Base-by-base conservation (phyloP, 768 basidiomycete genomes). In the Phlebiopsis gigantea region DNA sequence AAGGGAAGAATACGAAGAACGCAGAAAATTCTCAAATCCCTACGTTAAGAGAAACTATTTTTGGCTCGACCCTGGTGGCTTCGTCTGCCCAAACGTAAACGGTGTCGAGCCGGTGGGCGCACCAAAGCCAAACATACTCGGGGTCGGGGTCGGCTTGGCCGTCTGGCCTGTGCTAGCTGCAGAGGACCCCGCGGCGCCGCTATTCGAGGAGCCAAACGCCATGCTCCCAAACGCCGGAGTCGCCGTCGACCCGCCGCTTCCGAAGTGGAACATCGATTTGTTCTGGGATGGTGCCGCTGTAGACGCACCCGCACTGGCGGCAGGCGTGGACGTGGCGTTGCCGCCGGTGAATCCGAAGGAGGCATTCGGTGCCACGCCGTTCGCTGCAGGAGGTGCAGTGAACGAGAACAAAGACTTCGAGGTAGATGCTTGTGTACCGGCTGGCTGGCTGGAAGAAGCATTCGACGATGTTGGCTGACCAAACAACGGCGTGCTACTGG, bases 91-190 rank as follows among this genome's bases (percentile, higher is more conserved):
- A 26, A 61, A 61, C 10, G 53, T 5, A 34, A 58, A 61, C 6
- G 57, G 15, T 15, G 39, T 24, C 15, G 53, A 19, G 17, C 48
- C 48, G 15, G 31, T 24, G 5, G 50, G 45, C 12, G 56, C 19
- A 25, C 51, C 53, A n/a, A 48, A 29, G n/a, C 60, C 56, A 50
- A 62, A 59, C 30, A 47, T 29, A 56, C 21, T 56, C 39, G 57
- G 30, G 1, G 30, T 56, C 39, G 57, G 30, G 1, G 30, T 24
- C 17, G 60, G 39, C 51, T 56, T 59, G 3, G 21, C 34, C 49
- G 24, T 34, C 46, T 41, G 26, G 26, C 19, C 47, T 29, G 59
- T 17, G 5, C 34, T 15, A 50, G 45, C 53, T 19, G 57, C 52
- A n/a, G n/a, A n/a, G 6, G 61, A 7, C 28, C 59, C 28, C 22